phyloP scores from a whole-genome alignment of 1,284 basidiomycete genomes.

The Prillingera fragicola region DNA sequence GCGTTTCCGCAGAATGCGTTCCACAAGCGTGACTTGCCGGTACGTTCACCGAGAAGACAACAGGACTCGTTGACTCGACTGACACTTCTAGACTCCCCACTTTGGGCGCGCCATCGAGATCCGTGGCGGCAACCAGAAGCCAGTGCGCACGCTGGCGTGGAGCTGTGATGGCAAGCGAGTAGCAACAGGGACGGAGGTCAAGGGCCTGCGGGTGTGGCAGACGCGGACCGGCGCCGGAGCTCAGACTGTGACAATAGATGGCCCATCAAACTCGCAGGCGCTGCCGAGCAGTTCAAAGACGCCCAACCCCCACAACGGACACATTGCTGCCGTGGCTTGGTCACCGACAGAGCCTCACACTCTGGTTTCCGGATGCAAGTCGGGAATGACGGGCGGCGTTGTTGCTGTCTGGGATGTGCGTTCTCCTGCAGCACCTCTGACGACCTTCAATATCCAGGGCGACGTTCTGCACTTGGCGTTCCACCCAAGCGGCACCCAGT shows the following conservation, averaged over 20 bases:
- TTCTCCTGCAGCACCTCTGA: slow-evolving; percentile 13
- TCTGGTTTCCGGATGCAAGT: slow-evolving; percentile 38
- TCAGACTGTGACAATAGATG: slow-evolving; percentile 2
- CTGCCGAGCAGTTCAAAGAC: slow-evolving; percentile 21
- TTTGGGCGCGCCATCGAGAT: slow-evolving; percentile 21
- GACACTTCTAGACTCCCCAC: slow-evolving; percentile 17
- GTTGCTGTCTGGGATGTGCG: slow-evolving; percentile 38
- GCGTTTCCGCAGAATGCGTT: slow-evolving; percentile 20
- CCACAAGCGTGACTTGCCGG: slow-evolving; percentile 21
- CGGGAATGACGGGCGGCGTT: slow-evolving; percentile 15
- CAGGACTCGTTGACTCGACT: neutral
- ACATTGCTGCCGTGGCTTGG: slow-evolving; percentile 38
- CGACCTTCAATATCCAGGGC: slow-evolving; percentile 30
- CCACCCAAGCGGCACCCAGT: slow-evolving; percentile 38
- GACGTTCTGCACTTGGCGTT: slow-evolving; percentile 40
- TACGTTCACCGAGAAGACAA: slow-evolving; percentile 9
- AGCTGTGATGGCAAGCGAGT: slow-evolving; percentile 24
- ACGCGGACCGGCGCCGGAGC: slow-evolving; percentile 1
- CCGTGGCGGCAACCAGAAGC: slow-evolving; percentile 23
- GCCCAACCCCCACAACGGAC: slow-evolving; percentile 32
- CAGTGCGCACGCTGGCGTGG: slow-evolving; percentile 25
- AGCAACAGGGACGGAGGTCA: slow-evolving; percentile 28
- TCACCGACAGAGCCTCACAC: slow-evolving; percentile 34
- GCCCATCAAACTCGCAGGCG: slow-evolving; percentile 18
- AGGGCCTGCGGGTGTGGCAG: slow-evolving; percentile 27